phyloP scores from a whole-genome alignment of 1,284 basidiomycete species.

The Cutaneotrichosporon sp. region DNA sequence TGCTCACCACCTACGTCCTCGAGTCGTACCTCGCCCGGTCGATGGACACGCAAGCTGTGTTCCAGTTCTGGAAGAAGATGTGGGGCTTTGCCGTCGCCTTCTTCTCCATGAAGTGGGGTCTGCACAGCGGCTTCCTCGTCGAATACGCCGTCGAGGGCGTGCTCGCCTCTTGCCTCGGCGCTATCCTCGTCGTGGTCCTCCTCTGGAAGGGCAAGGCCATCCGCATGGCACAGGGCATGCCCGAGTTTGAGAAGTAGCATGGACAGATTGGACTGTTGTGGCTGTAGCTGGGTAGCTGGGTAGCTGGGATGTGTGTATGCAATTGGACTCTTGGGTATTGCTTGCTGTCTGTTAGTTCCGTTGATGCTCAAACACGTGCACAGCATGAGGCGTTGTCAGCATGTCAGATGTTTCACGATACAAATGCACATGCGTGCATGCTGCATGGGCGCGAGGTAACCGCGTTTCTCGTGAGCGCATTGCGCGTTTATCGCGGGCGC shows the following conservation, averaged over 20 bases:
- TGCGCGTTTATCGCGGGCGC: too few relatives aligned
- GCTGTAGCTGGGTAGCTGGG: too few relatives aligned
- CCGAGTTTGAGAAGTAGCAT: constrained; percentile 4
- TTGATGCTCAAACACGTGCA: too few relatives aligned
- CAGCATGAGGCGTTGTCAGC: too few relatives aligned
- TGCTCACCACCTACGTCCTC: constrained; percentile 42
- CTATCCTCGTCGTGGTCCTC: constrained; percentile 20
- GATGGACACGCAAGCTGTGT: constrained; percentile 43
- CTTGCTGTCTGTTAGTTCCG: too few relatives aligned
- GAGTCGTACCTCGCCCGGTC: constrained; percentile 37
- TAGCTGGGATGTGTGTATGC: too few relatives aligned
- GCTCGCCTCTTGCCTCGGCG: constrained; percentile 26
- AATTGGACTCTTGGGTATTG: too few relatives aligned
- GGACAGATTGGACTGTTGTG: too few relatives aligned
- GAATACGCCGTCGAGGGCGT: constrained; percentile 35
- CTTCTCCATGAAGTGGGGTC: constrained; percentile 40
- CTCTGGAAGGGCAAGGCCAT: constrained; percentile 30
- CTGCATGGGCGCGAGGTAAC: too few relatives aligned
- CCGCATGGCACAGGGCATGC: constrained; percentile 29
- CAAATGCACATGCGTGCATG: too few relatives aligned
- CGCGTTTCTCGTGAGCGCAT: too few relatives aligned
- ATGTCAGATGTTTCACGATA: too few relatives aligned
- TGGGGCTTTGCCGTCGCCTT: constrained; percentile 44
- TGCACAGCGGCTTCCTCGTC: constrained; percentile 23
- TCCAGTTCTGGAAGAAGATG: constrained; percentile 45